Conservation (phyloP, 1,284 basidiomycete genomes). For the Rhodotorula sp. region DNA sequence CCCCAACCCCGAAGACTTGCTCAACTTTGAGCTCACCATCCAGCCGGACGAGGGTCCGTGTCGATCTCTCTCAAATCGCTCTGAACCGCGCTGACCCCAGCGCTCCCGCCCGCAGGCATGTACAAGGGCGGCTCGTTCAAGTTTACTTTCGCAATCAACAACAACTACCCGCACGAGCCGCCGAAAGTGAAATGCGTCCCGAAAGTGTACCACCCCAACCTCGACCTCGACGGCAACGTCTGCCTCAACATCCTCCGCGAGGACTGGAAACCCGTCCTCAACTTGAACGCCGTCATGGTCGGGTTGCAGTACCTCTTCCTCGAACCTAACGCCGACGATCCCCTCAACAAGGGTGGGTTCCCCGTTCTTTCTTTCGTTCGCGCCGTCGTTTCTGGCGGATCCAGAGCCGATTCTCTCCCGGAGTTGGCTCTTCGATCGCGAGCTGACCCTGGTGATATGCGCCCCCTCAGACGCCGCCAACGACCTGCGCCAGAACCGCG, state of each 20-base stretch:
- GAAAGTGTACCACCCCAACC: conserved; percentile 97
- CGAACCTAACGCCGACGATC: conserved; percentile 98
- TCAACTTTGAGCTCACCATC: conserved; percentile 94
- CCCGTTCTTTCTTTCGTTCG: neutral
- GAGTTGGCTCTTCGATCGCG: no score
- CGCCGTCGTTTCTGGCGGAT: no score
- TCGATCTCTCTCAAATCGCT: neutral
- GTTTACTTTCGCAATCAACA: conserved; percentile 94
- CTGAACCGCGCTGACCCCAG: neutral
- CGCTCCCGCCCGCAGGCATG: conserved; percentile 66
- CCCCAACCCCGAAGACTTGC: conserved; percentile 84
- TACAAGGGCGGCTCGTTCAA: conserved; percentile 92
- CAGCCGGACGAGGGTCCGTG: conserved; percentile 87
- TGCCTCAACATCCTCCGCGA: conserved; percentile 87
- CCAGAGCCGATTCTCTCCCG: no score
- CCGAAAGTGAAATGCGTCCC: conserved; percentile 98
- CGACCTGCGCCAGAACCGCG: conserved; percentile 80
- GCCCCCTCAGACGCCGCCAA: conserved; percentile 82
- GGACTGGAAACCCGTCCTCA: conserved; percentile 99
- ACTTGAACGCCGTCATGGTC: conserved; percentile 95
- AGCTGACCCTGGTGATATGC: neutral
- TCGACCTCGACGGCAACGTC: conserved; percentile 72
- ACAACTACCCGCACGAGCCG: conserved; percentile 98
- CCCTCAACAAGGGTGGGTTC: conserved; percentile 88
- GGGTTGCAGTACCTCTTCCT: conserved; percentile 97